Evolutionary conservation across 805 yeast species (phyloP).

Genomic region (Wickerhamiella nectarea): DNA sequence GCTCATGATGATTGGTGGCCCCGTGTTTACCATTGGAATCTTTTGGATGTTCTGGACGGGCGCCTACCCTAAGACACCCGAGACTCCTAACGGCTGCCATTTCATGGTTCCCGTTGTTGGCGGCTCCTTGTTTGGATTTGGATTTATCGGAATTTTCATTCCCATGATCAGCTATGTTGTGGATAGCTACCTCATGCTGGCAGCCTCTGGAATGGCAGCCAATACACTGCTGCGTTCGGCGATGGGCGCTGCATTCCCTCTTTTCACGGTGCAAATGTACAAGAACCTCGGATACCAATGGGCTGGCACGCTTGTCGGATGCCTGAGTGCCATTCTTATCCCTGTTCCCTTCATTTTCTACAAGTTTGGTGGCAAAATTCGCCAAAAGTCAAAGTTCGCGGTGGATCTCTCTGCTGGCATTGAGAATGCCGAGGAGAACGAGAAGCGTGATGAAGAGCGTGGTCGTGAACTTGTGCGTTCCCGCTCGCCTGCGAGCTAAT

Average conservation of each 20-base stretch:
- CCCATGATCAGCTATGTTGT: slow-evolving; percentile 58
- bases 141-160: slow-evolving; percentile 52
- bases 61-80: slow-evolving; percentile 41
- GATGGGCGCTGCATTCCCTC: slow-evolving; percentile 56
- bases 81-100: slow-evolving; percentile 37
- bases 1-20: slow-evolving; percentile 58
- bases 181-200: slow-evolving; percentile 53
- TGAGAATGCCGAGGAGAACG: background rate
- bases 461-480: background rate
- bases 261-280: slow-evolving; percentile 63
- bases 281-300: slow-evolving; percentile 53
- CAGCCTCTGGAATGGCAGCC: slow-evolving; percentile 70
- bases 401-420: slow-evolving; percentile 1
- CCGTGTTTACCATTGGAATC: slow-evolving; percentile 62
- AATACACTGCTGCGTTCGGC: slow-evolving; percentile 55
- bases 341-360: slow-evolving; percentile 58
- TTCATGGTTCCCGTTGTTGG: slow-evolving; percentile 69
- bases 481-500: background rate
- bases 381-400: slow-evolving; percentile 48
- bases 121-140: slow-evolving; percentile 52
- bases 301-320: slow-evolving; percentile 64
- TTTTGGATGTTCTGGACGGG: slow-evolving; percentile 89
- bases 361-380: slow-evolving; percentile 41
- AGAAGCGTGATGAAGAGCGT: background rate
- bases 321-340: slow-evolving; percentile 40